Conservation (phyloP, 2,329 filamentous ascomycete species). For the Alternaria arborescens region DNA sequence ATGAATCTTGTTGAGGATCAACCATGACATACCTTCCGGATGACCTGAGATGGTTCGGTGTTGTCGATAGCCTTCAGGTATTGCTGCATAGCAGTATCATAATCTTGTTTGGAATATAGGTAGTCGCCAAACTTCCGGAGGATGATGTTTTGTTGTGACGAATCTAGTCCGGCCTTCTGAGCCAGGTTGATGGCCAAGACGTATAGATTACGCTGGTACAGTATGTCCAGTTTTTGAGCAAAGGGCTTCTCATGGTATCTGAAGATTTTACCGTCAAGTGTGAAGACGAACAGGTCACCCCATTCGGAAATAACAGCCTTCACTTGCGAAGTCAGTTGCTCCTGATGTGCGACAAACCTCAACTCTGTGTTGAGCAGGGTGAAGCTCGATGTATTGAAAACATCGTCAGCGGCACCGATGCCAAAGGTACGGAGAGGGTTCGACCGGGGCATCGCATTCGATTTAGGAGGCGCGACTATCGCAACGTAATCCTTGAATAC, state of each 20-base stretch:
- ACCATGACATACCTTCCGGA: constrained; percentile 72
- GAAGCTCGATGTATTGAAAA: constrained; percentile 88
- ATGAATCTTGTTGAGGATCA: background rate
- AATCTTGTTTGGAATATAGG: constrained; percentile 93
- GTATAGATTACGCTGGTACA: constrained; percentile 94
- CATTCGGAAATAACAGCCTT: constrained; percentile 84
- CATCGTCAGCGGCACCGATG: constrained; percentile 73
- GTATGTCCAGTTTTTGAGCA: constrained; percentile 88
- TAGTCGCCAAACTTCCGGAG: constrained; percentile 94
- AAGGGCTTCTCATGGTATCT: constrained; percentile 91
- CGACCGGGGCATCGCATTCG: constrained; percentile 61
- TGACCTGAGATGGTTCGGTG: constrained; percentile 95
- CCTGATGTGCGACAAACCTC: constrained; percentile 87
- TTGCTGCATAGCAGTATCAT: constrained; percentile 98
- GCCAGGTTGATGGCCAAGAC: constrained; percentile 91
- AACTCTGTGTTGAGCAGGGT: constrained; percentile 91
- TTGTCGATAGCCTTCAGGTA: constrained; percentile 96
- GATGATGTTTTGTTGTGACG: constrained; percentile 85
- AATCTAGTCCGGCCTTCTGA: constrained; percentile 84
- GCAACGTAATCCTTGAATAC: constrained; percentile 87
- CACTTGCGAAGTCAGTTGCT: constrained; percentile 82
- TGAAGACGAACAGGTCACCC: constrained; percentile 91
- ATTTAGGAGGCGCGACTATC: constrained; percentile 80
- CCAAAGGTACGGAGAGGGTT: constrained; percentile 78
- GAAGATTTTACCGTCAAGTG: constrained; percentile 84